These are phyloP conservation scores for Stentor coeruleus DNA, from an alignment of 73 alveolate genomes.

Conservation along the genomic window DNA sequence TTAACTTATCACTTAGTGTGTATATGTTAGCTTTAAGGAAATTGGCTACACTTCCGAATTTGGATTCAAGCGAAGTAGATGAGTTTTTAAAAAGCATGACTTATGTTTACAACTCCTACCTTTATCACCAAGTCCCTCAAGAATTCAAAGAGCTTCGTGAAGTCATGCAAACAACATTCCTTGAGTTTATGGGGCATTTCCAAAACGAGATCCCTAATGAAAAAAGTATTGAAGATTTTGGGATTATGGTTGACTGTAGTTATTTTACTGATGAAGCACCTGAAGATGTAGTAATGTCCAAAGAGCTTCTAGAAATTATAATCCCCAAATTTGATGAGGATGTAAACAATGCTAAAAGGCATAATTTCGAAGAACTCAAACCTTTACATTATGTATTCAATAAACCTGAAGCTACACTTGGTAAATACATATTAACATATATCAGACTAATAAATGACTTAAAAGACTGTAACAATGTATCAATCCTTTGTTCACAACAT, in stretches of 20 bases:
- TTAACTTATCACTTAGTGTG: background rate
- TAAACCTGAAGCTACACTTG: constrained; percentile 15
- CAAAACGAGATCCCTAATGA: background rate
- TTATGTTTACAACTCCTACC: background rate
- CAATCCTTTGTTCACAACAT: background rate
- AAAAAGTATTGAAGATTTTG: background rate
- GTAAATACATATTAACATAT: background rate
- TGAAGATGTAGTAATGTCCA: background rate
- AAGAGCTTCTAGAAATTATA: background rate
- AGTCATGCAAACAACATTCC: background rate
- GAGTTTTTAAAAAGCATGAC: background rate
- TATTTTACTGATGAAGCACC: background rate
- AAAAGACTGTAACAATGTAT: background rate
- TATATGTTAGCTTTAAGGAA: background rate
- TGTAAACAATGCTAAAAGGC: background rate
- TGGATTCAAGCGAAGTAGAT: background rate
- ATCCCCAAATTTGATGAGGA: constrained; percentile 2
- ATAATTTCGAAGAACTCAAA: background rate
- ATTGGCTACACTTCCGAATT: background rate
- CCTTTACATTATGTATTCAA: background rate
- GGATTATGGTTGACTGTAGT: background rate
- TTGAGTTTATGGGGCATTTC: background rate
- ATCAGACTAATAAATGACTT: background rate
- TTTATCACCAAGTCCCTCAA: background rate
- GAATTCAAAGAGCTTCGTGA: background rate